Base-by-base conservation (phyloP, 139 green algal genomes). In the Picochlorum sp. region DNA sequence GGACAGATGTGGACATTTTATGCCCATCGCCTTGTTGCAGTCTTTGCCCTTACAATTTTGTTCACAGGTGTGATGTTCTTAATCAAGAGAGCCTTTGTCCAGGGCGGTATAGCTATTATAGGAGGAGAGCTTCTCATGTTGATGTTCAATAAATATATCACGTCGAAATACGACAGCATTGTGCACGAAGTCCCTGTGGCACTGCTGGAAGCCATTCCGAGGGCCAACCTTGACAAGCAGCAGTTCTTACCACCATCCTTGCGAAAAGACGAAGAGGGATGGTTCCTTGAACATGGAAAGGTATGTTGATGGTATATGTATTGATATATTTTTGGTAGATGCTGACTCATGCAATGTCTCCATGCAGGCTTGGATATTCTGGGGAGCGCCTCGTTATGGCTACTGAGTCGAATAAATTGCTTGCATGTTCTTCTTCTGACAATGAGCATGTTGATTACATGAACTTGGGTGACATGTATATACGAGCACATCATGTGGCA, bases 1-100 rank as follows among this genome's bases (percentile, higher is more conserved):
- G 76, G 78, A 20, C 60, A 71, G 32, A 58, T 68, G 14, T 79
- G 60, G 74, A 51, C 30, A 23, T 68, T 62, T 16, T 61, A n/a
- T 14, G 62, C 65, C 15, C 51, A 74, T 32, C 61, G 63, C 44
- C 37, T 82, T 47, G 64, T 69, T 7, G 69, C 66, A 45, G 78
- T 70, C 68, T 45, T 82, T 21, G 66, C 61, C n/a, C 49, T 80
- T 16, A 77, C 78, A 56, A 66, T 73, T 24, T 45, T 78, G 16
- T 78, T 84, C 49, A 79, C 73, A 14, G 64, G 57, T 56, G 56
- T 65, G 23, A 69, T 81, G n/a, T 60, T 82, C 51, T 51, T 78
- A 9, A 65, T 74, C 37, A 81, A 80, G 66, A 23, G 54, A 18
- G 80, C 73, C 2, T 84, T 73, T 67, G 21, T 71, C 6, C 62